Conservation (phyloP, 1,284 basidiomycete genomes). For the Pseudozyma flocculosa region DNA sequence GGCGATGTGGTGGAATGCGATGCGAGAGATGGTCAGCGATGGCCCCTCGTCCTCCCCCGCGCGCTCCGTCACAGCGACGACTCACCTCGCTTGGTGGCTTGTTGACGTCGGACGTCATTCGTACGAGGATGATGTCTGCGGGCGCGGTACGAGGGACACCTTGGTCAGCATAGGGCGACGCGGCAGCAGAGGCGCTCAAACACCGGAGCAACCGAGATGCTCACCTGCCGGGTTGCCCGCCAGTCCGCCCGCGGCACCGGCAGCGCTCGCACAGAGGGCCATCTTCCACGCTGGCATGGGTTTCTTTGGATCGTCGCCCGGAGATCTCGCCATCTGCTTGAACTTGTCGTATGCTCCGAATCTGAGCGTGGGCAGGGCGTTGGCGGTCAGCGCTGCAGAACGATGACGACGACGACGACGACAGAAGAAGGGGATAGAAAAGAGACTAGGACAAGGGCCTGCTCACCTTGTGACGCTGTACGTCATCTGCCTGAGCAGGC, state of each 20-base stretch:
- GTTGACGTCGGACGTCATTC: conserved; percentile 60
- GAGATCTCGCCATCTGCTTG: conserved; percentile 26
- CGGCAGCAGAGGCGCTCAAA: no score
- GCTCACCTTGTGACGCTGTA: conserved; percentile 46
- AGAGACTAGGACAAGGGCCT: background rate
- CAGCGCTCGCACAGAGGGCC: conserved; percentile 41
- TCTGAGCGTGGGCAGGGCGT: no score
- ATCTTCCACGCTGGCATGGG: conserved; percentile 36
- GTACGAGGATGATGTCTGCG: conserved; percentile 62
- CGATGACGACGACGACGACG: background rate
- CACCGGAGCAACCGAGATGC: no score
- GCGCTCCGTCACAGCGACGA: no score
- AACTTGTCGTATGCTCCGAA: conserved; percentile 55
- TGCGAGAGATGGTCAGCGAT: no score
- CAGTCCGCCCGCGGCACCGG: conserved; percentile 50
- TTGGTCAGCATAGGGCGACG: no score
- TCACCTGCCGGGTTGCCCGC: conserved; percentile 47
- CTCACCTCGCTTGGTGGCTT: conserved; percentile 17
- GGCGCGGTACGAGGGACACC: no score
- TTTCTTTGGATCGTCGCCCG: conserved; percentile 10
- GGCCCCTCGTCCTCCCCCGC: no score
- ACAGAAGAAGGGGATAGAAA: no score
- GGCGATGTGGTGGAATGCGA: no score
- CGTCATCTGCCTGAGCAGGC: conserved; percentile 54
- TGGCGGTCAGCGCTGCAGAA: background rate